Base-by-base conservation (phyloP, 2,329 filamentous ascomycete genomes). In the Trichoderma polysporum region DNA sequence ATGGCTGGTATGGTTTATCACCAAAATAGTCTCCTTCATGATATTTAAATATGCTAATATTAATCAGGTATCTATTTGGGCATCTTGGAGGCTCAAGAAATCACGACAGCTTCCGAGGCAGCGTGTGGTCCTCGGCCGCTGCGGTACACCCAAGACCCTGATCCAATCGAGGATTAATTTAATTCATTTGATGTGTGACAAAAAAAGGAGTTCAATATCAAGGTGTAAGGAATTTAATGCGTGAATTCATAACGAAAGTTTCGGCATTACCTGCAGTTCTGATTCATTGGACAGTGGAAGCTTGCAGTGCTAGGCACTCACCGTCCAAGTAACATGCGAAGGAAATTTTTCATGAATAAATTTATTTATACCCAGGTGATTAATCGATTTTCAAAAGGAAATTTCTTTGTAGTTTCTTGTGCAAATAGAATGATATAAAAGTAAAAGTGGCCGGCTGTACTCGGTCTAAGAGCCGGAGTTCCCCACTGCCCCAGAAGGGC, bases 21-120 rank as follows among this genome's bases (percentile, higher is more conserved):
- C 27, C 9, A 22, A 2, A 17, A 22, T 17, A 3, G 1, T 49
- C 13, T 4, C 8, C 25, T 15, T 17, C 12, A n/a, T 9, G 2
- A 9, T 22, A 19, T 33, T 2, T 47, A 13, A 2, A 9, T 31
- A 5, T 37, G 6, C 3, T 8, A 5, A 59, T 47, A 19, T 12
- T 3, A 47, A 3, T 2, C 33, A 59, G 37, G n/a, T 1, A 27
- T 59, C 27, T 59, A 59, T 19, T 33, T 59, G 39, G 39, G 39
- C 2, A 59, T 59, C 17, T 33, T 47, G 6, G 56, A 59, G n/a
- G 56, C 56, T 19, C 56, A 59, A 59, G 56, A 59, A 47, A 47
- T 59, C 12, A 47, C 56, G n/a, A 59, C 39, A 6, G 56, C 56
- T 15, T 59, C 39, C 4, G 39, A 59, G 54, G 56, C 56, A 13